phyloP scores from a whole-genome alignment of 345 rosid species.

The Crucihimalaya himalaica region DNA sequence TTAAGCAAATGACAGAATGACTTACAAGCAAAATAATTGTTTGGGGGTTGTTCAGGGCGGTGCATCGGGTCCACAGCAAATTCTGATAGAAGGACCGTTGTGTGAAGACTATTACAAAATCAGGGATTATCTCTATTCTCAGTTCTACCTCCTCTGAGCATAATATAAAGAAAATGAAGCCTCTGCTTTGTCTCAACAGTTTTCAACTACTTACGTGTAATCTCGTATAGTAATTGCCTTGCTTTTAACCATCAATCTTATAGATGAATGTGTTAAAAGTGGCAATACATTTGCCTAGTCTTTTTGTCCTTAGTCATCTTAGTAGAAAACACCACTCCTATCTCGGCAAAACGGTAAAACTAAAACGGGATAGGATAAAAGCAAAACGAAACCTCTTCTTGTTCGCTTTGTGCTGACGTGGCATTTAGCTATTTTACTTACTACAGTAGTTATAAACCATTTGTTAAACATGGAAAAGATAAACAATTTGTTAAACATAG shows the following conservation, averaged over 20 bases:
- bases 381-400: too few relatives aligned
- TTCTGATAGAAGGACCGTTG: conserved; percentile 88
- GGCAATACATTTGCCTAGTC: neutral
- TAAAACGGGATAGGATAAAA: neutral
- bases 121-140: conserved; percentile 82
- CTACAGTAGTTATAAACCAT: neutral
- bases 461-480: neutral
- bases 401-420: conserved; percentile 14
- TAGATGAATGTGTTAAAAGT: neutral
- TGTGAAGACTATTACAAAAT: conserved; percentile 93
- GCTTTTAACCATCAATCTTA: neutral
- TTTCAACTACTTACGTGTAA: neutral
- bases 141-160: conserved; percentile 70
- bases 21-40: neutral
- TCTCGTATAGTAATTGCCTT: neutral
- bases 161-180: neutral
- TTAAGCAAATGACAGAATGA: neutral
- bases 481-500: too few relatives aligned
- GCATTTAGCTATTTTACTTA: neutral
- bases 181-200: neutral
- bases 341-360: neutral
- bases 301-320: neutral
- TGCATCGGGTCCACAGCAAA: conserved; percentile 80
- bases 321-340: neutral
- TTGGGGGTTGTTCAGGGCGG: conserved; percentile 58